Evolutionary conservation across 1,284 basidiomycete genomes (phyloP).

Genomic region (Agroathelia rolfsii): DNA sequence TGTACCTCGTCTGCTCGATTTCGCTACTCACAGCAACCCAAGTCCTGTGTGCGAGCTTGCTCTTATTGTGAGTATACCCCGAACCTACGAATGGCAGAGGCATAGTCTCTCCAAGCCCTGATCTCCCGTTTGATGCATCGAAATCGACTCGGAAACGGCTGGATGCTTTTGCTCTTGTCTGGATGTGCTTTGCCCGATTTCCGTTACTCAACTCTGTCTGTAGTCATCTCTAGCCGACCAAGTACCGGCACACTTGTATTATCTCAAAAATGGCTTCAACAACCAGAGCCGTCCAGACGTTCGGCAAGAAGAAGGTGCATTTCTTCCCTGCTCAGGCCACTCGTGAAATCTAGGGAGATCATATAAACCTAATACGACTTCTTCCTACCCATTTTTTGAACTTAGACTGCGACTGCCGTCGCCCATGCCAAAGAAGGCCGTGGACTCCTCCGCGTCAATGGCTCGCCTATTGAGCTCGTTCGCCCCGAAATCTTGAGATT

Average conservation of each 20-base stretch:
- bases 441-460: slow-evolving; percentile 96
- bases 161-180: slow-evolving; percentile 25
- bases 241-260: slow-evolving; percentile 9
- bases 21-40: no score
- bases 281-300: slow-evolving; percentile 87
- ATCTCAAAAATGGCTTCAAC: slow-evolving; percentile 57
- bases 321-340: no score
- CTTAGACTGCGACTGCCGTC: slow-evolving; percentile 92
- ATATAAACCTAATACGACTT: no score
- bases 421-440: slow-evolving; percentile 95
- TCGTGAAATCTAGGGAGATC: no score
- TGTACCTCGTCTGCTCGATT: no score
- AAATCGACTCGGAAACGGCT: slow-evolving; percentile 19
- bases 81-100: no score
- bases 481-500: slow-evolving; percentile 92
- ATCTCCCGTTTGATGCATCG: slow-evolving; percentile 3
- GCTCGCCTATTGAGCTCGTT: slow-evolving; percentile 91
- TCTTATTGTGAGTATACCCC: no score
- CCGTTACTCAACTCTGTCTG: slow-evolving; percentile 5
- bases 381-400: no score
- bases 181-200: slow-evolving; percentile 26
- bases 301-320: slow-evolving; percentile 96
- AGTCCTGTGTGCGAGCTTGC: no score
- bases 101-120: no score
- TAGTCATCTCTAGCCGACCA: slow-evolving; percentile 11